Percentiles rank a stretch among this genome's conserved stretches.
phyloP scores from a whole-genome alignment of 495 filamentous ascomycete species.

The Amorphotheca resinae region DNA sequence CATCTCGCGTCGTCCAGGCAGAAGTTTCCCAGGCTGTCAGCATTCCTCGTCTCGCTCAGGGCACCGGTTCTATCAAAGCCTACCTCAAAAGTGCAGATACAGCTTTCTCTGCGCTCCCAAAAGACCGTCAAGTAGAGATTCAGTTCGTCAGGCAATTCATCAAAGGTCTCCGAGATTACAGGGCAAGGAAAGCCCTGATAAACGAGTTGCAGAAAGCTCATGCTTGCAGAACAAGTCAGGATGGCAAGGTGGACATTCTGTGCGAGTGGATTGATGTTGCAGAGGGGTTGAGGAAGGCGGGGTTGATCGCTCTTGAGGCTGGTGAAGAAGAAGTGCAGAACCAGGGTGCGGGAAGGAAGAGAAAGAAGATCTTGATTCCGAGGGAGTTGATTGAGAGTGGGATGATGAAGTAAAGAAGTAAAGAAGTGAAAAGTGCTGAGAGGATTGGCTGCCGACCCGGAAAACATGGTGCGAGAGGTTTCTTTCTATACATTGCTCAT shows the following conservation, averaged over 20 bases:
- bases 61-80: background rate
- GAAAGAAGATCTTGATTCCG: background rate
- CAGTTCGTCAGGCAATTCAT: slow-evolving; percentile 14
- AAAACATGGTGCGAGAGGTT: too few species aligned
- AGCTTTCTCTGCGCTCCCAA: background rate
- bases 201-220: slow-evolving; percentile 5
- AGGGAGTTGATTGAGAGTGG: background rate
- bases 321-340: background rate
- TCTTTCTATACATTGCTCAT: too few species aligned
- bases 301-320: slow-evolving; percentile 1
- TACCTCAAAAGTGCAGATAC: slow-evolving; percentile 5
- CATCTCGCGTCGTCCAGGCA: background rate
- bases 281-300: slow-evolving; percentile 1
- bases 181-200: slow-evolving; percentile 3
- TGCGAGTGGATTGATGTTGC: slow-evolving; percentile 14
- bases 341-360: background rate
- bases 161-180: slow-evolving; percentile 2
- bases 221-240: slow-evolving; percentile 1
- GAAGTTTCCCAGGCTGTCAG: background rate
- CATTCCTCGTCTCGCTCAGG: slow-evolving; percentile 7
- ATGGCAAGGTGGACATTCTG: slow-evolving; percentile 11
- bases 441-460: too few species aligned
- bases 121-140: background rate
- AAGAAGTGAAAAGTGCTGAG: too few species aligned
- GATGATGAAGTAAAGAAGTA: background rate